A percentile compares a stretch with the other conserved stretches of the same genome.
phyloP scores from a whole-genome alignment of 345 rosid species.

The Salix exigua region DNA sequence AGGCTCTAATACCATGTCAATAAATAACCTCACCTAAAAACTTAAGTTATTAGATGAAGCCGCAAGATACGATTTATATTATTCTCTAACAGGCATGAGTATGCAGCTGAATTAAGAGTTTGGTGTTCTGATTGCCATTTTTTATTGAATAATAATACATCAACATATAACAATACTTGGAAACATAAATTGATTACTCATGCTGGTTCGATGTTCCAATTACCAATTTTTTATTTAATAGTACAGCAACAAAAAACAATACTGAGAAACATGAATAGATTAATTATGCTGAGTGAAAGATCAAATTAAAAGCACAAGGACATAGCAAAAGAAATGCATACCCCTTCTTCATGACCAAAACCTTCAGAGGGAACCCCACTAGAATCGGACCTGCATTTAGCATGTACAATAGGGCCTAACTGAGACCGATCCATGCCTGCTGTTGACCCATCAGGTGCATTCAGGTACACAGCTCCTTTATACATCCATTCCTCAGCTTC shows the following conservation, averaged over 20 bases:
- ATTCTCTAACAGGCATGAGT: not conserved
- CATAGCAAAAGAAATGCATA: constrained; percentile 28
- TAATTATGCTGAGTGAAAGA: too few relatives aligned
- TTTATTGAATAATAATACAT: not conserved
- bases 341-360: constrained; percentile 50
- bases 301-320: not conserved
- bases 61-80: too few relatives aligned
- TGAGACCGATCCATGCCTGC: constrained; percentile 69
- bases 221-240: not conserved
- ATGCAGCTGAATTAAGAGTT: not conserved
- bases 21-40: too few relatives aligned
- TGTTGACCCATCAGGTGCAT: constrained; percentile 58
- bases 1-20: too few relatives aligned
- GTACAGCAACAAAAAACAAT: not conserved
- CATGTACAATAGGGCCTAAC: constrained; percentile 97
- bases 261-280: not conserved
- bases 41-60: too few relatives aligned
- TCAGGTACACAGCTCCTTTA: constrained; percentile 92
- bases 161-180: not conserved
- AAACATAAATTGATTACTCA: not conserved
- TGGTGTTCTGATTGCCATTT: not conserved
- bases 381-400: constrained; percentile 92
- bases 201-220: not conserved
- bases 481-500: constrained; percentile 99
- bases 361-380: constrained; percentile 50